These are phyloP conservation scores for Ophiostoma angusticollis DNA, from an alignment of 2,329 filamentous ascomycete genomes.

Conservation along the genomic window DNA sequence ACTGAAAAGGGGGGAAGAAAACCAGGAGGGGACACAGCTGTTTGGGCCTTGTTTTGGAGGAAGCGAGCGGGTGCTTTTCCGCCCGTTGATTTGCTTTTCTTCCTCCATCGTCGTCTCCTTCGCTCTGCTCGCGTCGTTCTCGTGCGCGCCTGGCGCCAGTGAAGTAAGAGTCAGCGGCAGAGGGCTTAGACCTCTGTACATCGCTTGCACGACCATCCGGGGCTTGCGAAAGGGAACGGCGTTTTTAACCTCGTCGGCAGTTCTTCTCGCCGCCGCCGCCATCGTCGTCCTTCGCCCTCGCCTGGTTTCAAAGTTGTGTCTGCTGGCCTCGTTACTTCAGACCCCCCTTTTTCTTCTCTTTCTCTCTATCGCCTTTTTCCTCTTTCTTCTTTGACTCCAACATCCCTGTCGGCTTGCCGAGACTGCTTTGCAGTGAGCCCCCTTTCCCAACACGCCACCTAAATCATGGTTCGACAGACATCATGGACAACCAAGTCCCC, in stretches of 20 bases:
- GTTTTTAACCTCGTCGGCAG: background rate
- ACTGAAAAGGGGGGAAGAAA: conserved; percentile 5
- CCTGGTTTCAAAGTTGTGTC: no score
- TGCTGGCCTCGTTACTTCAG: no score
- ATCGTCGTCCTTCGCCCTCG: no score
- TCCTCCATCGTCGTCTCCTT: background rate
- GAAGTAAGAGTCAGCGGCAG: no score
- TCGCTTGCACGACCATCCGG: background rate
- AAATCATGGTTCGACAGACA: conserved; percentile 4
- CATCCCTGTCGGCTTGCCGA: no score
- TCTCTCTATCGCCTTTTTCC: no score
- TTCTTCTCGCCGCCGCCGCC: no score
- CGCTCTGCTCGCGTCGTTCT: background rate
- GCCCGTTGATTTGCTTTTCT: background rate
- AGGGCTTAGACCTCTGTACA: background rate
- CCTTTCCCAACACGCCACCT: background rate
- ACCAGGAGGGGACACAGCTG: conserved; percentile 1
- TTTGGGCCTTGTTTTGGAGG: background rate
- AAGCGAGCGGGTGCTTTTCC: background rate
- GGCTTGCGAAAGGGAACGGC: background rate
- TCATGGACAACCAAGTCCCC: conserved; percentile 13
- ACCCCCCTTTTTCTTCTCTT: no score
- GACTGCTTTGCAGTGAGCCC: no score
- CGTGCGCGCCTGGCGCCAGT: no score
- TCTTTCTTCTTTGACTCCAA: no score